Evolutionary conservation across 768 basidiomycete genomes (phyloP), one percentile per base, ranked within the genome.

Genomic region (Mycena leptocephala): DNA sequence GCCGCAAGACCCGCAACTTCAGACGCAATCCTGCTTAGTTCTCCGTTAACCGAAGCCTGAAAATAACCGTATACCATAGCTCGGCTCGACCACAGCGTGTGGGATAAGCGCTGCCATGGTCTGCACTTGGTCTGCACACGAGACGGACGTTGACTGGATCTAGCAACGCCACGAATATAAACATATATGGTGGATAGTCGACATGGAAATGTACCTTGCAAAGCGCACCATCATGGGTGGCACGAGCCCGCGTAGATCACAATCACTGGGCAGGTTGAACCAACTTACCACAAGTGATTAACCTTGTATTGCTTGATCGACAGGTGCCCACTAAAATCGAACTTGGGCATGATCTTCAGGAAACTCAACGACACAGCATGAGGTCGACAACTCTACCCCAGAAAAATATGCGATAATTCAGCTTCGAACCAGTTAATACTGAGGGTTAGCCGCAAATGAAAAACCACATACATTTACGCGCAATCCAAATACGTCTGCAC

Each of bases 401-500:
- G 56, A n/a, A 74, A 46, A 74, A 74, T 9, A 74, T 22, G 30
- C 28, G 35, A 32, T 74, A 62, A 48, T 74, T 65, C 37, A 74
- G 41, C 65, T 74, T 24, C 5, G 20, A 46, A 46, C 43, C 20
- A 55, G 26, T 55, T 20, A 55, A 13, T 55, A 24, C 28, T 3
- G 53, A 37, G 24, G 24, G 18, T 16, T 4, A 37, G 32, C 46
- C 33, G 3, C 13, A 37, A 35, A 18, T 22, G 11, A 14, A 48
- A 30, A 74, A 32, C 53, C 11, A 68, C 79, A 72, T 61, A 85
- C 83, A 76, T 82, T 84, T 62, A 86, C 84, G 24, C 86, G 83
- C 24, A 89, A 65, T 18, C 88, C 88, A 56, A 88, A 89, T 26
- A 88, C 86, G 74, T 89, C 87, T 88, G 20, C 53, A 37, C 24